Base-by-base conservation (phyloP, 257 asterid species). In the Perilla frutescens region DNA sequence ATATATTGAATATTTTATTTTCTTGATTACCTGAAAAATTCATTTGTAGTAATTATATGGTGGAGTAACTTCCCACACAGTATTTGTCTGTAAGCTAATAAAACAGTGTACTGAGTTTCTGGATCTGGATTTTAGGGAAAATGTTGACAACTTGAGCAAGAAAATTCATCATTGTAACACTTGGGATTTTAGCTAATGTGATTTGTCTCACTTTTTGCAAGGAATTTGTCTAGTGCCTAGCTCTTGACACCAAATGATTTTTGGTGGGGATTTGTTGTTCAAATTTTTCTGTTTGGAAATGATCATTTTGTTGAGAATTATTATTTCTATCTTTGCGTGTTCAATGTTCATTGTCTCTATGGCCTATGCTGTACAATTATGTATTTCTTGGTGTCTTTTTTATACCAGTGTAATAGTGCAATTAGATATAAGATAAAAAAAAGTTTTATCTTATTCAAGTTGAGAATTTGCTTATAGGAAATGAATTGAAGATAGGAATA, bases 11-110 rank as follows among this genome's bases (percentile, higher is more conserved):
- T 47, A 20, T 37, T 26, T 31, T 6, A 36, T 62, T 43, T 63
- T 34, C 3, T 62, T 62, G 73, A 47, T 72, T n/a, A 45, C 10
- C 9, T 66, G 64, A n/a, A 63, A 60, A 48, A 54, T 73, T 68
- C 49, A 51, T 50, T 62, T 13, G 26, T 79, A 2, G 62, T 66
- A 78, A 49, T 51, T 50, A 53, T 59, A 64, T 53, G 34, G 49
- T 32, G 49, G 64, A 69, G 66, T 32, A 69, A 64, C 11, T 29
- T 37, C 9, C 31, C 26, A 5, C 61, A 56, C 32, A 15, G 32
- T 63, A 45, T 72, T 72, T 36, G 53, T 61, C 34, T 60, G 69
- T 48, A 60, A 48, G 12, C 45, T 49, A 34, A 47, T 15, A 43
- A 39, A 6, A 31, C 49, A 44, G 12, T 34, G 64, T 34, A 59